A percentile compares a stretch with the other conserved stretches of the same genome.
Evolutionary conservation across 768 basidiomycete genomes (phyloP).

Genomic region (Lentinula edodes): DNA sequence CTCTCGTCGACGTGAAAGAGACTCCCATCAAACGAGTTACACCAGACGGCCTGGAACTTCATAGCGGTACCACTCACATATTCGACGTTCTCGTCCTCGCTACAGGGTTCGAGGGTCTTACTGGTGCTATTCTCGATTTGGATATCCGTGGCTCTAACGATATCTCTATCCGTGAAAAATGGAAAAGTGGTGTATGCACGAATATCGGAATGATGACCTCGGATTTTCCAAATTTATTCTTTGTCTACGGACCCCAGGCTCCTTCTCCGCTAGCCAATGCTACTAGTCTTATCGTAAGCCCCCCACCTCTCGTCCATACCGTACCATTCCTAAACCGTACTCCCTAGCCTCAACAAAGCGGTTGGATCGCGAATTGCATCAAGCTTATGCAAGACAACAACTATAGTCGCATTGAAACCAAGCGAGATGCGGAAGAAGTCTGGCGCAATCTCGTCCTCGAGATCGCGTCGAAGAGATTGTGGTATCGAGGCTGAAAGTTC

Average conservation of each 20-base stretch:
- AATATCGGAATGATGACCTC: conserved; percentile 10
- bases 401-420: not conserved
- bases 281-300: conserved; percentile 17
- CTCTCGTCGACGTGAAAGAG: conserved; percentile 15
- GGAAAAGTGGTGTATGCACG: conserved; percentile 10
- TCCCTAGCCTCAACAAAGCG: conserved; percentile 4
- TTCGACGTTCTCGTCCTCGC: conserved; percentile 18
- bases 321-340: too few relatives aligned
- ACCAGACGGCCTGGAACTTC: conserved; percentile 14
- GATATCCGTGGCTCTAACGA: conserved; percentile 18
- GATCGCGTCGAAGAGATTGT: too few relatives aligned
- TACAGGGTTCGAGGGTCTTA: conserved; percentile 21
- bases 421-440: too few relatives aligned
- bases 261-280: conserved; percentile 18
- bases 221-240: conserved; percentile 13
- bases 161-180: conserved; percentile 13
- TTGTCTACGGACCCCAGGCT: conserved; percentile 10
- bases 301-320: not conserved
- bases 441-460: too few relatives aligned
- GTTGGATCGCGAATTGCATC: conserved; percentile 11
- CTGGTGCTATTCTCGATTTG: conserved; percentile 17
- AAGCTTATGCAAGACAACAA: conserved; percentile 3
- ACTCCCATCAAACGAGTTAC: conserved; percentile 17
- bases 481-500: too few relatives aligned
- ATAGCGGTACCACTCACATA: conserved; percentile 15